Evolutionary conservation across 495 filamentous ascomycete genomes (phyloP).

Genomic region (Cercophora newfieldiana): DNA sequence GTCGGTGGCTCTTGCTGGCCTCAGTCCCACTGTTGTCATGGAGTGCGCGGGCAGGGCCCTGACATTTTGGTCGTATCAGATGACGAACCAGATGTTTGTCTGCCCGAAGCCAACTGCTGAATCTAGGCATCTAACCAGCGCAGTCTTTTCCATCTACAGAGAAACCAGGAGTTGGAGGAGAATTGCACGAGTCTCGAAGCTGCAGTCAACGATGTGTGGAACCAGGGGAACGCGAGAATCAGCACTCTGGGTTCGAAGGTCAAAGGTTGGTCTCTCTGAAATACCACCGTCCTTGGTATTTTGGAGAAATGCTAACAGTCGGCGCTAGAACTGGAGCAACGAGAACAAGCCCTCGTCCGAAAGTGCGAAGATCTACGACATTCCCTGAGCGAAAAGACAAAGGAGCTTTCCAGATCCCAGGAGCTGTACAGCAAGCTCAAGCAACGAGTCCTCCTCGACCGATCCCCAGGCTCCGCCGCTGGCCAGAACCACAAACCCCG

Average conservation of each 20-base stretch:
- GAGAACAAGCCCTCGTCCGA: constrained; percentile 65
- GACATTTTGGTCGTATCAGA: constrained; percentile 89
- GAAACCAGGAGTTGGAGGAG: constrained; percentile 18
- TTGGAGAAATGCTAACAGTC: background rate
- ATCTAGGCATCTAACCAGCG: constrained; percentile 6
- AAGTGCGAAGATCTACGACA: constrained; percentile 77
- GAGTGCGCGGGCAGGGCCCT: constrained; percentile 85
- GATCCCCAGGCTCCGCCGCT: constrained; percentile 68
- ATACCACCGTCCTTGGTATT: background rate
- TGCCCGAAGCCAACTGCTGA: background rate
- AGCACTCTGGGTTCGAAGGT: constrained; percentile 59
- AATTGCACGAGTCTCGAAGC: constrained; percentile 49
- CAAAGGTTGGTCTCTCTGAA: constrained; percentile 27
- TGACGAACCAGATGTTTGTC: constrained; percentile 81
- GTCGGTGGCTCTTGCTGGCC: constrained; percentile 81
- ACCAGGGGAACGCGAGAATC: constrained; percentile 81
- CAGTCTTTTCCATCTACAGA: constrained; percentile 68
- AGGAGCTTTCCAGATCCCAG: constrained; percentile 73
- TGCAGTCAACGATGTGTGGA: constrained; percentile 77
- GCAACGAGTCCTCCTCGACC: constrained; percentile 64
- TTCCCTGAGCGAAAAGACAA: constrained; percentile 70
- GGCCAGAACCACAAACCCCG: constrained; percentile 33
- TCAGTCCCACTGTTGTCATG: constrained; percentile 82
- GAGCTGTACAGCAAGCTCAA: constrained; percentile 86
- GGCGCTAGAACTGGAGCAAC: constrained; percentile 59